These are phyloP conservation scores for Solanum medicagineum DNA, from an alignment of 257 asterid genomes.

Conservation along the genomic window DNA sequence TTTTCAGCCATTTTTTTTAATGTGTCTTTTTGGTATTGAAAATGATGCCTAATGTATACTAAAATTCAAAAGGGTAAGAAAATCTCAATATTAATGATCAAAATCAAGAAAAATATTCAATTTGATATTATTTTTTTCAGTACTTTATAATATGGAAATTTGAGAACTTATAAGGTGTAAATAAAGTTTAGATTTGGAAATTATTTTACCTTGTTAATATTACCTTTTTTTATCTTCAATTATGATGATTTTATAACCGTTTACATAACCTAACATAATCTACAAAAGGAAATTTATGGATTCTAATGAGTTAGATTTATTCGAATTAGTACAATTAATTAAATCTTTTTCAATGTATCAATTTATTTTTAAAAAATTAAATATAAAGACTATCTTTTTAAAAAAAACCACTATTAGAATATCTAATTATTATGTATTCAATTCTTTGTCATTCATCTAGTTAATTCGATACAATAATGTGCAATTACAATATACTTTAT, in stretches of 20 bases:
- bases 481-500: neutral
- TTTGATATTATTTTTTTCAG: neutral
- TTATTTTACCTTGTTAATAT: neutral
- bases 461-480: neutral
- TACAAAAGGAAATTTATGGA: neutral
- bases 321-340: neutral
- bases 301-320: neutral
- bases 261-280: neutral
- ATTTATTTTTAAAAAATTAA: neutral
- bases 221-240: neutral
- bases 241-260: neutral
- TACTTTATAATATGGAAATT: neutral
- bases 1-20: neutral
- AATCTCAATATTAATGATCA: neutral
- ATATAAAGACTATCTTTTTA: neutral
- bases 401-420: neutral
- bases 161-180: neutral
- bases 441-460: neutral
- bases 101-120: neutral
- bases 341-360: neutral
- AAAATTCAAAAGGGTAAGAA: neutral
- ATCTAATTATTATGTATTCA: neutral
- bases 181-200: neutral
- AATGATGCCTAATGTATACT: neutral
- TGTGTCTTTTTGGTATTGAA: neutral